A percentile compares a stretch with the other conserved stretches of the same genome.
Evolutionary conservation across 805 yeast genomes (phyloP).

Genomic region (Zygoascus tannicola): DNA sequence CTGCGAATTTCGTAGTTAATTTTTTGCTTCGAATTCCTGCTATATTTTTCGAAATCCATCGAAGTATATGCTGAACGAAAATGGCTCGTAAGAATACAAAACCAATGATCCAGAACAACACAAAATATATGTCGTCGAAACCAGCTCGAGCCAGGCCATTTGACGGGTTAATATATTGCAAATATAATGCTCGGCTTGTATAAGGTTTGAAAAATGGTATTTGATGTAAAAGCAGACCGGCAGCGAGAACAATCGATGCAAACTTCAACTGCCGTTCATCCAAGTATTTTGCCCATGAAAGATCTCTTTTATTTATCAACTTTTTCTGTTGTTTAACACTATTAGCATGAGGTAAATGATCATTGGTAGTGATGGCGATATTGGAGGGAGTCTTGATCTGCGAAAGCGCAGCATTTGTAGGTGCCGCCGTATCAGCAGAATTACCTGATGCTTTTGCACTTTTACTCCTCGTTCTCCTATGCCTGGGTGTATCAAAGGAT

Average conservation of each 20-base stretch:
- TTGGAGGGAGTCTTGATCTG: no score
- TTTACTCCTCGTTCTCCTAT: not conserved
- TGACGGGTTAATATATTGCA: constrained; percentile 32
- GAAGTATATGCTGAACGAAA: constrained; percentile 48
- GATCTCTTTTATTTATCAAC: not conserved
- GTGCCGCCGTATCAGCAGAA: no score
- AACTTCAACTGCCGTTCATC: constrained; percentile 22
- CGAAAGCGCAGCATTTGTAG: no score
- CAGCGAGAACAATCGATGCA: constrained; percentile 19
- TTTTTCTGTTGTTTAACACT: no score
- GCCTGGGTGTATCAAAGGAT: no score
- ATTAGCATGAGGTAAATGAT: no score
- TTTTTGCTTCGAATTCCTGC: constrained; percentile 39
- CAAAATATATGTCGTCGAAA: constrained; percentile 26
- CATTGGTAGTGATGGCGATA: no score
- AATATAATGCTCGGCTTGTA: constrained; percentile 32
- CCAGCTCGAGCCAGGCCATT: constrained; percentile 17
- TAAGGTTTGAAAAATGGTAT: constrained; percentile 24
- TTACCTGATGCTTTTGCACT: no score
- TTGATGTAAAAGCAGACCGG: constrained; percentile 20
- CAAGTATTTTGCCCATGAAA: constrained; percentile 13
- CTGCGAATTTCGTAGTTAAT: constrained; percentile 63
- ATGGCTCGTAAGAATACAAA: constrained; percentile 51
- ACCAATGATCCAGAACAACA: constrained; percentile 44
- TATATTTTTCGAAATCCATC: constrained; percentile 41